These are phyloP conservation scores for Geranium brycei DNA, from an alignment of 345 rosid genomes.

Conservation along the genomic window DNA sequence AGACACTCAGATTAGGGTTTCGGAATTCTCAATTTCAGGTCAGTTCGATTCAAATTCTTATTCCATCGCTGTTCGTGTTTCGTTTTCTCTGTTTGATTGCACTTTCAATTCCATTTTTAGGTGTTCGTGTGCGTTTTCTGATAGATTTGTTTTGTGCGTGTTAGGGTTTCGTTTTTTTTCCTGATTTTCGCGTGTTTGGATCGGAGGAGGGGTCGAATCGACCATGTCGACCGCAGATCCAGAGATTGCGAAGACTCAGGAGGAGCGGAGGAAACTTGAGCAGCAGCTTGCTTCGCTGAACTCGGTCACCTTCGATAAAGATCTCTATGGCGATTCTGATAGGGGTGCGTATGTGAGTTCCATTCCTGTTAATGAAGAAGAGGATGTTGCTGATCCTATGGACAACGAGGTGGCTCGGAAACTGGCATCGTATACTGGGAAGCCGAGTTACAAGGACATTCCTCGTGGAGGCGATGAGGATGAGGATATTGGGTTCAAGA, in stretches of 20 bases:
- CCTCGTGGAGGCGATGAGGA: constrained; percentile 52
- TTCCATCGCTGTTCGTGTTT: too few relatives aligned
- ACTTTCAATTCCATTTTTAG: too few relatives aligned
- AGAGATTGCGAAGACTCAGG: constrained; percentile 77
- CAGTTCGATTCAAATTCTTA: too few relatives aligned
- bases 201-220: neutral
- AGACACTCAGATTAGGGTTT: too few relatives aligned
- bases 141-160: too few relatives aligned
- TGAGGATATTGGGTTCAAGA: constrained; percentile 41
- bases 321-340: constrained; percentile 68
- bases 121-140: too few relatives aligned
- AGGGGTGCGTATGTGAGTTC: constrained; percentile 51
- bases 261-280: constrained; percentile 61
- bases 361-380: constrained; percentile 80
- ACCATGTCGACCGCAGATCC: constrained; percentile 32
- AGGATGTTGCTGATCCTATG: constrained; percentile 43
- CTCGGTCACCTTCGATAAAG: constrained; percentile 58
- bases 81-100: too few relatives aligned
- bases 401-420: constrained; percentile 63
- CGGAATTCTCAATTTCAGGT: too few relatives aligned
- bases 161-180: neutral
- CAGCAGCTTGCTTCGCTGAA: constrained; percentile 64
- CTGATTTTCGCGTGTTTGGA: neutral
- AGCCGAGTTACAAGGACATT: constrained; percentile 57
- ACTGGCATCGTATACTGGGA: constrained; percentile 82